Evolutionary conservation across 1,139 yeast species (phyloP), one percentile per base, ranked within the genome.

Genomic region (Suhomyces wounanorum): DNA sequence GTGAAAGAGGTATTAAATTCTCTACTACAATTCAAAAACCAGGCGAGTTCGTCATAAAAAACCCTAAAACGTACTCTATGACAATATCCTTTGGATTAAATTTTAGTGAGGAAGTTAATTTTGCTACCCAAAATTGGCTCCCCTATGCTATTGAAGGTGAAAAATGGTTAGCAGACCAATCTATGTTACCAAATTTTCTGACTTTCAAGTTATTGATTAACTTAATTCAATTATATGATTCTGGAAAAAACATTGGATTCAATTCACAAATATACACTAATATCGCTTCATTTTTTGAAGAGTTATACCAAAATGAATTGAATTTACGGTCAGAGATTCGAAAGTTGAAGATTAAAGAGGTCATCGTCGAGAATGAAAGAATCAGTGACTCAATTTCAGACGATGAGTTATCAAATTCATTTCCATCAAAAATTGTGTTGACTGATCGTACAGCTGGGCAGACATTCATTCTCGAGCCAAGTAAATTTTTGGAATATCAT

Each of bases 81-180:
- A 67, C 68, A 3, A 61, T 83, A 3, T 81, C 86, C 0, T 64
- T 81, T 30, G 90, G 89, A 0, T 73, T 82, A 45, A 77, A 76
- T 48, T 67, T 84, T 10, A 75, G 79, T 47, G 88, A 85, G 63
- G 76, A 77, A 43, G 81, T 79, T 1, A 76, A 78, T 52, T 78
- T 85, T 64, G 86, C 87, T 0, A 75, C 86, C 0, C 60, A 64
- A n/a, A 64, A 70, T n/a, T 86, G 91, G 91, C 59, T 85, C 10
- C 63, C 72, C 3, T 66, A 73, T 53, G 79, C 84, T 0, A 21
- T 71, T 0, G 79, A 75, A 31, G 82, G 82, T 0, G 82, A 79
- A 45, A 61, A 65, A 37, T 84, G 88, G 88, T 58, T 83, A n/a
- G 54, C 66, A 1, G 65, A 70, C n/a, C 84, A 82, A 52, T 64